These are phyloP conservation scores for Antonospora locustae DNA, from an alignment of 371 early-diverging fungal genomes.

Conservation along the genomic window DNA sequence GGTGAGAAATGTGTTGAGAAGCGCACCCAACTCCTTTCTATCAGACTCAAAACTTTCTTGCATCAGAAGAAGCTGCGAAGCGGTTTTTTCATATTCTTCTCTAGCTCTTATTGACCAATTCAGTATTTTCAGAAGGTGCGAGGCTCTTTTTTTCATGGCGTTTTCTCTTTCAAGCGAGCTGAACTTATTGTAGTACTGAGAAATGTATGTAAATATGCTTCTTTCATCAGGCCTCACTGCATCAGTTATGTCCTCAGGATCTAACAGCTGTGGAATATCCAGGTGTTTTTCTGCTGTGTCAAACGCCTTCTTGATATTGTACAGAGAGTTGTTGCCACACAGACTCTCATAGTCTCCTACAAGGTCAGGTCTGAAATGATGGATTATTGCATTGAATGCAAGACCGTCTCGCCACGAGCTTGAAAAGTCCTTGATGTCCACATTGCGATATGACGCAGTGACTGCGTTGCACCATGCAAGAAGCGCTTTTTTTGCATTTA, in stretches of 20 bases:
- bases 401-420: slow-evolving; percentile 78
- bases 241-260: slow-evolving; percentile 82
- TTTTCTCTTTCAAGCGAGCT: slow-evolving; percentile 13
- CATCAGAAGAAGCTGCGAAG: neutral
- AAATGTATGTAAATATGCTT: slow-evolving; percentile 90
- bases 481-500: slow-evolving; percentile 67
- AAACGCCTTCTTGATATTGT: slow-evolving; percentile 78
- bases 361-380: slow-evolving; percentile 80
- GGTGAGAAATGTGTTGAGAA: too few relatives aligned
- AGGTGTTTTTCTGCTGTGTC: slow-evolving; percentile 72
- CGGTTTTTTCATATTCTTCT: slow-evolving; percentile 26
- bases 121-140: slow-evolving; percentile 7
- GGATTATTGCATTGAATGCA: slow-evolving; percentile 83
- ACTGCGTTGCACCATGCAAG: slow-evolving; percentile 85
- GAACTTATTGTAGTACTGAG: slow-evolving; percentile 63
- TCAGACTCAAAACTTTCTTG: slow-evolving; percentile 7
- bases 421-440: slow-evolving; percentile 67
- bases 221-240: slow-evolving; percentile 74
- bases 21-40: slow-evolving; percentile 8
- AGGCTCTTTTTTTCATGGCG: slow-evolving; percentile 2
- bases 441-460: slow-evolving; percentile 67
- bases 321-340: slow-evolving; percentile 55
- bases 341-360: slow-evolving; percentile 65
- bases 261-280: slow-evolving; percentile 69
- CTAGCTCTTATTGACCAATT: slow-evolving; percentile 17